phyloP scores from a whole-genome alignment of 306 rosid species.

The Myrica gale region DNA sequence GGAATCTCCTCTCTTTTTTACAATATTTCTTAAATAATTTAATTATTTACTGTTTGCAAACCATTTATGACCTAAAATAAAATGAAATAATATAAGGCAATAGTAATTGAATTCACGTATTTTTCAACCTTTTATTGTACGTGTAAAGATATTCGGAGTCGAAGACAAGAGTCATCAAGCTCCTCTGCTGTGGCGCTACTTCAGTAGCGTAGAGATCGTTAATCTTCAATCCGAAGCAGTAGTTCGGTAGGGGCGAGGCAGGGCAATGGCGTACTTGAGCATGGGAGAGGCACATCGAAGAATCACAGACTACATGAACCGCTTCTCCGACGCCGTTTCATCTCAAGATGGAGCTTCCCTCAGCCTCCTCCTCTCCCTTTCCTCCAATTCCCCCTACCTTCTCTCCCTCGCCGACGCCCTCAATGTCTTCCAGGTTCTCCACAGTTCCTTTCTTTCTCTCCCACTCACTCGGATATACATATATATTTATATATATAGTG shows the following conservation, averaged over 20 bases:
- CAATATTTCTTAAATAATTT: no score
- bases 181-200: not conserved
- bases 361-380: constrained; percentile 66
- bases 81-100: no score
- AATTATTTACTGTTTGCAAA: no score
- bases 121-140: no score
- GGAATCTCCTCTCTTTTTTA: no score
- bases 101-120: no score
- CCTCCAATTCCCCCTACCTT: constrained; percentile 56
- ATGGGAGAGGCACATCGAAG: constrained; percentile 93
- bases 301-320: constrained; percentile 70
- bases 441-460: constrained; percentile 3
- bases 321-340: constrained; percentile 67
- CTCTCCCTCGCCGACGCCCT: constrained; percentile 78
- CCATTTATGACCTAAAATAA: no score
- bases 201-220: not conserved
- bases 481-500: not conserved
- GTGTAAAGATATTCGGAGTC: no score
- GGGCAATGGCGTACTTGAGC: constrained; percentile 66
- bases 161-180: not conserved
- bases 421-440: constrained; percentile 53
- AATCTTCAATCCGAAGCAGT: not conserved
- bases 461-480: not conserved
- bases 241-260: not conserved
- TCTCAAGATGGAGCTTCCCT: constrained; percentile 71